A percentile compares a stretch with the other conserved stretches of the same genome.
Conservation (phyloP, 306 rosid genomes). For the Leucaena leucocephala region DNA sequence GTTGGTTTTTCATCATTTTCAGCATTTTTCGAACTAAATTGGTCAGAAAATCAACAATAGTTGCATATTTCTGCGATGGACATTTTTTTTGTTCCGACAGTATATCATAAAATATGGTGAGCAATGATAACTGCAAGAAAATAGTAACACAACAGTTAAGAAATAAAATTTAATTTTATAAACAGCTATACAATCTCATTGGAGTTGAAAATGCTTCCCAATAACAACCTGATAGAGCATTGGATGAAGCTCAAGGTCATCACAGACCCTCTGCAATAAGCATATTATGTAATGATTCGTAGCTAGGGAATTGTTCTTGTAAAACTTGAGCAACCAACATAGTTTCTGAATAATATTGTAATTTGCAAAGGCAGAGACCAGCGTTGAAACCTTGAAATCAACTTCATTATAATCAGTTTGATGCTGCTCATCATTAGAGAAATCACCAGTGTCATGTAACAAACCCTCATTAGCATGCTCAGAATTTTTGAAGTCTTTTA, state of each 20-base stretch:
- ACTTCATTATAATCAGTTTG: conserved; percentile 68
- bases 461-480: conserved; percentile 51
- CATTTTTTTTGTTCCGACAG: conserved; percentile 75
- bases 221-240: conserved; percentile 88
- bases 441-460: conserved; percentile 49
- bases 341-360: conserved; percentile 75
- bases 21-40: conserved; percentile 82
- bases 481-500: conserved; percentile 41
- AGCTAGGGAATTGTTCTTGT: conserved; percentile 73
- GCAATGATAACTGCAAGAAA: conserved; percentile 78
- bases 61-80: conserved; percentile 64
- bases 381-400: conserved; percentile 77
- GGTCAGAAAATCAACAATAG: conserved; percentile 68
- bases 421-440: conserved; percentile 79
- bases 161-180: conserved; percentile 36
- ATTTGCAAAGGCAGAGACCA: conserved; percentile 76
- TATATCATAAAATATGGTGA: conserved; percentile 70
- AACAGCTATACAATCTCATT: conserved; percentile 24
- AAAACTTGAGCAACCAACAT: conserved; percentile 97
- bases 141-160: conserved; percentile 8
- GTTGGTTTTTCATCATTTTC: conserved; percentile 81
- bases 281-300: conserved; percentile 81
- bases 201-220: conserved; percentile 32
- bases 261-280: conserved; percentile 70
- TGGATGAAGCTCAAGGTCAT: conserved; percentile 85